These are phyloP conservation scores for Zymoseptoria passerinii DNA, from an alignment of 2,329 filamentous ascomycete species.

Conservation along the genomic window DNA sequence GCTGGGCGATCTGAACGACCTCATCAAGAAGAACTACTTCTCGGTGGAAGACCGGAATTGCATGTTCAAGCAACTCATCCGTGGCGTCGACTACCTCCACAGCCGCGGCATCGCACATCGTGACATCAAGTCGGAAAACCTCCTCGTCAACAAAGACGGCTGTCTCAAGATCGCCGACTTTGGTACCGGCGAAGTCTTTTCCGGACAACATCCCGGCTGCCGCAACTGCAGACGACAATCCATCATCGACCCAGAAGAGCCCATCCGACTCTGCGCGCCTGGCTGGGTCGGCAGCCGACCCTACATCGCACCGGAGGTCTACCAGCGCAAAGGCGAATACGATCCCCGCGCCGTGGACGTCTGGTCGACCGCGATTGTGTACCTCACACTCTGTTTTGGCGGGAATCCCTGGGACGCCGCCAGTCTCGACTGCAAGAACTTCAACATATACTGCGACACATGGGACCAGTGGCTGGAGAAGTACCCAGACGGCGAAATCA, in stretches of 20 bases:
- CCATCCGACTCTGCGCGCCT: constrained; percentile 62
- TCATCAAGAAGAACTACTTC: constrained; percentile 64
- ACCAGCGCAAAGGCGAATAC: constrained; percentile 56
- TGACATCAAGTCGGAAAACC: constrained; percentile 84
- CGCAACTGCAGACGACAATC: constrained; percentile 46
- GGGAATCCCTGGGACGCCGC: constrained; percentile 69
- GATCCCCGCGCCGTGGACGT: constrained; percentile 76
- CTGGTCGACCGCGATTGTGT: constrained; percentile 78
- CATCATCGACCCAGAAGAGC: constrained; percentile 63
- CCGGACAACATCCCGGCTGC: constrained; percentile 69
- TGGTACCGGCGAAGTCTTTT: constrained; percentile 80
- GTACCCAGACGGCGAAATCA: constrained; percentile 45
- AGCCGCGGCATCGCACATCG: constrained; percentile 78
- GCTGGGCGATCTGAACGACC: constrained; percentile 68
- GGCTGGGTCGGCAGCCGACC: constrained; percentile 79
- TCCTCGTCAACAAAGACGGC: constrained; percentile 69
- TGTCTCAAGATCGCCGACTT: constrained; percentile 89
- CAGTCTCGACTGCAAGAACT: constrained; percentile 46
- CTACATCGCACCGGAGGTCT: constrained; percentile 80
- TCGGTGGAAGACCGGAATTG: constrained; percentile 63
- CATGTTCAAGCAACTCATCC: constrained; percentile 81
- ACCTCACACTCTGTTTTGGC: constrained; percentile 65
- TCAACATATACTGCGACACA: constrained; percentile 55
- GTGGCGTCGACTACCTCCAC: constrained; percentile 76
- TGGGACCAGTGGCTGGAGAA: constrained; percentile 61